A percentile compares a stretch with the other conserved stretches of the same genome.
Evolutionary conservation across 2,329 filamentous ascomycete genomes (phyloP).

Genomic region (Exophiala alcalophila): DNA sequence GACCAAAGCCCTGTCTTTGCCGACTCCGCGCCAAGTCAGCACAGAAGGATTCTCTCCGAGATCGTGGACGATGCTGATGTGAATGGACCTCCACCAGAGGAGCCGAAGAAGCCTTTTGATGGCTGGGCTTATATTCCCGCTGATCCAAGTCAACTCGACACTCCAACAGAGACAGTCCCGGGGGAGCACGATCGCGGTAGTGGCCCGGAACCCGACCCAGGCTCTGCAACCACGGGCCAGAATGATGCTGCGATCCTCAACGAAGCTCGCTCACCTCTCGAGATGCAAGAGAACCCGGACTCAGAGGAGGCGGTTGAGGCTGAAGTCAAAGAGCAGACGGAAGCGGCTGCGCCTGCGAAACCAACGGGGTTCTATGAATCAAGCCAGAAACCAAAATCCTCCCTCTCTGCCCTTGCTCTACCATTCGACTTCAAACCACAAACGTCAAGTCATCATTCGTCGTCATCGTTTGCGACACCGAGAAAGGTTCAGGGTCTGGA

Average conservation of each 20-base stretch:
- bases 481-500: constrained; percentile 16
- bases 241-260: constrained; percentile 49
- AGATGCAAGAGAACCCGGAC: constrained; percentile 5
- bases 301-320: constrained; percentile 4
- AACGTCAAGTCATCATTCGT: constrained; percentile 34
- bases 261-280: constrained; percentile 48
- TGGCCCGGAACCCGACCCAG: constrained; percentile 45
- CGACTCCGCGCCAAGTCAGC: constrained; percentile 38
- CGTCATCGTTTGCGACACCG: constrained; percentile 12
- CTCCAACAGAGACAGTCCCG: constrained; percentile 37
- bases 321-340: constrained; percentile 6
- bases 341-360: constrained; percentile 1
- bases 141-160: constrained; percentile 36
- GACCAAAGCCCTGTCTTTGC: constrained; percentile 76
- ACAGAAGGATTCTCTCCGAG: constrained; percentile 21
- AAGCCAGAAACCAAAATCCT: constrained; percentile 50
- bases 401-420: constrained; percentile 68
- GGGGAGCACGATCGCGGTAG: constrained; percentile 39
- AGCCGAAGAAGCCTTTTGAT: constrained; percentile 20
- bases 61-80: constrained; percentile 18
- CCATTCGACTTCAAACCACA: constrained; percentile 58
- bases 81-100: constrained; percentile 10
- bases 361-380: neutral
- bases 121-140: constrained; percentile 31
- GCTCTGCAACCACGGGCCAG: constrained; percentile 58